A percentile compares a stretch with the other conserved stretches of the same genome.
Conservation (phyloP, 108 stramenopile genomes). For the Stephanodiscus triporus region DNA sequence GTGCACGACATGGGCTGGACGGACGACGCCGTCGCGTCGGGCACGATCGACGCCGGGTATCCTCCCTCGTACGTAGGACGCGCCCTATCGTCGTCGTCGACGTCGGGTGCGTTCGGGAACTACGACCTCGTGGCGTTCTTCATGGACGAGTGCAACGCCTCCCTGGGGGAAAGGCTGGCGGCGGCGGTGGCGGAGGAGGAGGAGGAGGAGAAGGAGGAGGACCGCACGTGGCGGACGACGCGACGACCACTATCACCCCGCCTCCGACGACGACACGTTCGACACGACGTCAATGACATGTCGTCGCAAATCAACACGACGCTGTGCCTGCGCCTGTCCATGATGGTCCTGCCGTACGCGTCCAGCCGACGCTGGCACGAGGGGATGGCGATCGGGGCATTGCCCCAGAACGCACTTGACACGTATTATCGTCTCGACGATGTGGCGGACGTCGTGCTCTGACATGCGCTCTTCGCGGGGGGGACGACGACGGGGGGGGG, state of each 20-base stretch:
- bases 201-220: too few species aligned
- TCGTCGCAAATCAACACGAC: slow-evolving; percentile 38
- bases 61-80: slow-evolving; percentile 74
- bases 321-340: slow-evolving; percentile 54
- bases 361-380: slow-evolving; percentile 70
- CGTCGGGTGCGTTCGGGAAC: slow-evolving; percentile 41
- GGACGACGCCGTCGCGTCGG: slow-evolving; percentile 75
- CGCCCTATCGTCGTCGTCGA: slow-evolving; percentile 27
- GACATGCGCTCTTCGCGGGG: slow-evolving; percentile 31
- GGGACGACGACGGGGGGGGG: background rate
- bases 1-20: slow-evolving; percentile 85
- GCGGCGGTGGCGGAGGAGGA: too few species aligned
- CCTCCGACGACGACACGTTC: too few species aligned
- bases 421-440: slow-evolving; percentile 65
- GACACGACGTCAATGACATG: slow-evolving; percentile 23
- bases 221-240: too few species aligned
- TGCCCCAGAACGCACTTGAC: slow-evolving; percentile 53
- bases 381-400: slow-evolving; percentile 82
- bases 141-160: slow-evolving; percentile 81
- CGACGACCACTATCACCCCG: too few species aligned
- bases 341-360: slow-evolving; percentile 53
- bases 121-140: slow-evolving; percentile 73
- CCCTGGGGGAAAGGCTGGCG: slow-evolving; percentile 48
- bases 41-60: slow-evolving; percentile 51
- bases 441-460: slow-evolving; percentile 62